A percentile compares a stretch with the other conserved stretches of the same genome.
These are phyloP conservation scores for Mortierella sp. DNA, from an alignment of 371 early-diverging fungal species.

Conservation along the genomic window DNA sequence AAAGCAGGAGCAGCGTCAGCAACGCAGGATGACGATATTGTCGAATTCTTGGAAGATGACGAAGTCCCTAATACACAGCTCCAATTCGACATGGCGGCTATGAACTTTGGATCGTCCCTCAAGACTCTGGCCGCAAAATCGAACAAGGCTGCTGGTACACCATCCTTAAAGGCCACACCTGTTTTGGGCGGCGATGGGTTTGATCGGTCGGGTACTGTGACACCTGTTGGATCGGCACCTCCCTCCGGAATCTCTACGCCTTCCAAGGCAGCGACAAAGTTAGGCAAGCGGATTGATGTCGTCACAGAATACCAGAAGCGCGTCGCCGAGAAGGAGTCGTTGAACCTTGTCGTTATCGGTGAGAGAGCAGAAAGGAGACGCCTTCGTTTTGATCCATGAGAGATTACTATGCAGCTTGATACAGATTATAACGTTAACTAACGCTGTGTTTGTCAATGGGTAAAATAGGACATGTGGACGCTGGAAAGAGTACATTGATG, in stretches of 20 bases:
- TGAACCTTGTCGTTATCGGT: conserved; percentile 93
- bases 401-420: neutral
- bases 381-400: no score
- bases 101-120: conserved; percentile 57
- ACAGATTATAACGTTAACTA: neutral
- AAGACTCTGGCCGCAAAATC: conserved; percentile 16
- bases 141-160: neutral
- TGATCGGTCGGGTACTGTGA: conserved; percentile 29
- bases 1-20: conserved; percentile 9
- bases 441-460: neutral
- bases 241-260: conserved; percentile 59
- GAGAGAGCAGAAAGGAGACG: conserved; percentile 15
- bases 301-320: conserved; percentile 82
- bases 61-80: conserved; percentile 55
- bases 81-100: conserved; percentile 64
- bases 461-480: conserved; percentile 96
- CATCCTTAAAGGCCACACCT: conserved; percentile 13
- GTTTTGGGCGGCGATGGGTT: conserved; percentile 13
- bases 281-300: conserved; percentile 77
- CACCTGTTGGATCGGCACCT: conserved; percentile 41
- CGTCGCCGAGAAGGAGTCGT: conserved; percentile 71
- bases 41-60: conserved; percentile 63
- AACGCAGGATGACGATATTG: conserved; percentile 48
- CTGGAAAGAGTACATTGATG: conserved; percentile 99
- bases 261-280: conserved; percentile 57